Percentiles rank a stretch among this genome's conserved stretches.
Evolutionary conservation across 495 filamentous ascomycete species (phyloP).

Genomic region (Penicillium arizonense): DNA sequence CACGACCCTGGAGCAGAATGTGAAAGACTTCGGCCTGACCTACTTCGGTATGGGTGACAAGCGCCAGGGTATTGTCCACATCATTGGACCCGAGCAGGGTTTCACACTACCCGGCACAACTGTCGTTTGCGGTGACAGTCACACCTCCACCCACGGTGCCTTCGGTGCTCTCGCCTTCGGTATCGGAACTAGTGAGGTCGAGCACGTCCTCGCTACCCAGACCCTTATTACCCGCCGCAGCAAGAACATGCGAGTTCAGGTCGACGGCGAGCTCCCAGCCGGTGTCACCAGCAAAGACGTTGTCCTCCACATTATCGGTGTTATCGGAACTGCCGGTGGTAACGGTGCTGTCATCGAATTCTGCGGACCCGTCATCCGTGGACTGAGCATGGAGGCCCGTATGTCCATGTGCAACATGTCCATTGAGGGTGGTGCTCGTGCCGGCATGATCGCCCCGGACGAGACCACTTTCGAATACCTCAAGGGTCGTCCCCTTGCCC

Average conservation of each 20-base stretch:
- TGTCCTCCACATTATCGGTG: conserved; percentile 88
- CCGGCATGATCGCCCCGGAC: conserved; percentile 95
- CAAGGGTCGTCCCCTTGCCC: conserved; percentile 83
- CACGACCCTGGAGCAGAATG: conserved; percentile 93
- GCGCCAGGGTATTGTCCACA: conserved; percentile 96
- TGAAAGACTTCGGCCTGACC: conserved; percentile 93
- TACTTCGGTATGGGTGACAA: conserved; percentile 97
- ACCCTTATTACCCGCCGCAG: conserved; percentile 90
- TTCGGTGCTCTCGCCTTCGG: conserved; percentile 95
- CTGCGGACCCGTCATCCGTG: conserved; percentile 87
- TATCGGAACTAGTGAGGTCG: conserved; percentile 97
- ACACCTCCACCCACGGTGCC: conserved; percentile 96
- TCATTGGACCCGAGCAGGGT: conserved; percentile 98
- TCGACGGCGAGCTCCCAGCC: conserved; percentile 85
- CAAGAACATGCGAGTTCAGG: conserved; percentile 98
- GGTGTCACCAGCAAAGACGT: conserved; percentile 97
- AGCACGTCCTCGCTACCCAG: conserved; percentile 96
- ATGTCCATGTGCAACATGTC: conserved; percentile 99
- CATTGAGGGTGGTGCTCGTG: conserved; percentile 94
- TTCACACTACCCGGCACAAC: conserved; percentile 98
- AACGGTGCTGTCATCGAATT: conserved; percentile 95
- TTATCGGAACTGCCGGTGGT: conserved; percentile 93
- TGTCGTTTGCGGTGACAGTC: conserved; percentile 95
- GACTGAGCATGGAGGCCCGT: conserved; percentile 91
- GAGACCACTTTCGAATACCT: conserved; percentile 94